These are phyloP conservation scores for Fusarium ambrosium DNA, from an alignment of 2,329 filamentous ascomycete genomes.

Conservation along the genomic window DNA sequence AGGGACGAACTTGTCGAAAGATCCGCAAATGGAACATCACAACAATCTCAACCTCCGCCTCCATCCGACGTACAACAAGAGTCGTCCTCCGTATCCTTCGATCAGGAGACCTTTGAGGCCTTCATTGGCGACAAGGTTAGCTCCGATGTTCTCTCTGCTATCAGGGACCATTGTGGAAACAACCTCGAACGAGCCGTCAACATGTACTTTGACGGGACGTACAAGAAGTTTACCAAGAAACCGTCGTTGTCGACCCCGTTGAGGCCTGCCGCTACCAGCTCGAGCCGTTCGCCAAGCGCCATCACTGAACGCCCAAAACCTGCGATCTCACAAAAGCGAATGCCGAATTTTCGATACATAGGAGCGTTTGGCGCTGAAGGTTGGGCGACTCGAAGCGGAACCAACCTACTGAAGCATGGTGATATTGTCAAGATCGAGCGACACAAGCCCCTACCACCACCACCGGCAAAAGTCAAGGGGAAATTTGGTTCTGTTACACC, in stretches of 20 bases:
- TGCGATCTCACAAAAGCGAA: constrained; percentile 38
- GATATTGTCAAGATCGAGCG: constrained; percentile 90
- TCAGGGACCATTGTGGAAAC: constrained; percentile 68
- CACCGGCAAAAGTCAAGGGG: constrained; percentile 59
- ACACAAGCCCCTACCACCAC: constrained; percentile 77
- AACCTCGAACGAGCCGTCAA: constrained; percentile 75
- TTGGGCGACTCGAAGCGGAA: constrained; percentile 91
- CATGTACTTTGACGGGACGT: constrained; percentile 79
- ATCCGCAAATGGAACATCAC: constrained; percentile 25
- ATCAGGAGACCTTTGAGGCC: constrained; percentile 69
- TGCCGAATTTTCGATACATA: constrained; percentile 75
- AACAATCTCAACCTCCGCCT: constrained; percentile 17
- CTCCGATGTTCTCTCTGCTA: constrained; percentile 60
- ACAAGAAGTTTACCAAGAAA: constrained; percentile 64
- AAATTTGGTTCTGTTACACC: constrained; percentile 55
- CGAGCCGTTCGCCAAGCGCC: constrained; percentile 22
- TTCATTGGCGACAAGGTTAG: constrained; percentile 71
- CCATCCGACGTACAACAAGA: constrained; percentile 37
- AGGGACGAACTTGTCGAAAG: constrained; percentile 24
- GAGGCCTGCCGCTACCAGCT: constrained; percentile 8
- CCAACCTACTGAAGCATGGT: constrained; percentile 80
- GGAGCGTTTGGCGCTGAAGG: constrained; percentile 92
- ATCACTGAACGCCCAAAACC: constrained; percentile 22
- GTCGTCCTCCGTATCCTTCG: constrained; percentile 60
- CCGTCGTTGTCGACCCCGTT: constrained; percentile 21